Conservation (phyloP, 2,329 filamentous ascomycete species). For the Chlorencoelia australis region DNA sequence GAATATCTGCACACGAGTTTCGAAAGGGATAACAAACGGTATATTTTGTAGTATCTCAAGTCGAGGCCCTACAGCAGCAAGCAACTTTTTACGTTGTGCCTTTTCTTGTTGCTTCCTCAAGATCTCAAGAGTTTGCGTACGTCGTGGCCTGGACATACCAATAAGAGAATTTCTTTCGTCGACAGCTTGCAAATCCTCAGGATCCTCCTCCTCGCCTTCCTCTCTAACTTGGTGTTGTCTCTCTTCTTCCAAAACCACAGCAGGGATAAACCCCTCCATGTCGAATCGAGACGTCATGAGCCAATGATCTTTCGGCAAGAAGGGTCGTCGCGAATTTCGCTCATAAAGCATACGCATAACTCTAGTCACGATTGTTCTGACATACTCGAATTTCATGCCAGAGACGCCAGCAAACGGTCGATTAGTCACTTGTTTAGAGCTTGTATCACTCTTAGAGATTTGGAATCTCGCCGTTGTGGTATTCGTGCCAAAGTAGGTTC, state of each 20-base stretch:
- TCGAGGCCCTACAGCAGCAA: constrained; percentile 74
- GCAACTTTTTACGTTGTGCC: constrained; percentile 56
- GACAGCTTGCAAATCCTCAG: constrained; percentile 32
- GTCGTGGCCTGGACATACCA: constrained; percentile 50
- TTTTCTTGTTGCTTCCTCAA: constrained; percentile 55
- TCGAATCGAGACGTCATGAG: constrained; percentile 83
- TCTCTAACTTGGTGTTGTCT: constrained; percentile 59
- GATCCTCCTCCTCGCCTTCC: constrained; percentile 46
- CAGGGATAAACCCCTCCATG: constrained; percentile 77
- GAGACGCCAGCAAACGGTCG: constrained; percentile 49
- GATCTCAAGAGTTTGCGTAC: constrained; percentile 51
- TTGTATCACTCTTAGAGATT: not conserved
- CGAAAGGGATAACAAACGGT: constrained; percentile 93
- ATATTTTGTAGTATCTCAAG: constrained; percentile 90
- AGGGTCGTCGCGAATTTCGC: constrained; percentile 78
- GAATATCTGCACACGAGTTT: constrained; percentile 85
- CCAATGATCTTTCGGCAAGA: constrained; percentile 80
- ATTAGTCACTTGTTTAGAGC: constrained; percentile 1
- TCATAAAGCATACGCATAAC: constrained; percentile 85
- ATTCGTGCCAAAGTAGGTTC: constrained; percentile 34
- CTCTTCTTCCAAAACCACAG: constrained; percentile 82
- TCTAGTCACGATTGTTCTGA: constrained; percentile 70
- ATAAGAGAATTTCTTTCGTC: constrained; percentile 33
- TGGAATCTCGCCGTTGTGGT: constrained; percentile 13
- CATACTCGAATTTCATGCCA: constrained; percentile 66